Base-by-base conservation (phyloP, 805 yeast species). In the Candida krabiensis region DNA sequence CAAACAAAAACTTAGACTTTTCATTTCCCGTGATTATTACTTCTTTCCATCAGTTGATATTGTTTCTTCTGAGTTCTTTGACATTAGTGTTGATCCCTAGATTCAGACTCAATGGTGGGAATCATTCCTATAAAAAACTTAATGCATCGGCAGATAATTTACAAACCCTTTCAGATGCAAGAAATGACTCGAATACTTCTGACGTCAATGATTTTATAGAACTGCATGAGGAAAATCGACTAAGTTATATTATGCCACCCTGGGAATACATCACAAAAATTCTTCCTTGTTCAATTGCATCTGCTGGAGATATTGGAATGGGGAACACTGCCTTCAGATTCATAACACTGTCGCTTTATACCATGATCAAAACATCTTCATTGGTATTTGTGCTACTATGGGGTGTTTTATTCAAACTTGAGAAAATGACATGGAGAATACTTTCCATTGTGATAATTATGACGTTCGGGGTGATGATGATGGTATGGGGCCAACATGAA, bases 281-380 rank as follows among this genome's bases (percentile, higher is more conserved):
- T 28, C 55, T 86, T 2, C 96, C 97, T 0, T 88, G 97, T 56
- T 83, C 96, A 0, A 30, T 86, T 11, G 93, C 96, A 0, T 78
- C 90, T 2, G 88, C 95, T 2, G 91, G 95, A 13, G 99, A 93
- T 62, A 89, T 93, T 47, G 98, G 99, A 1, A 71, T 89, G 46
- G 91, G 96, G 21, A 93, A 93, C 61, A 79, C 83, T 23, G 83
- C 96, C 19, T 77, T 90, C 52, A 71, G 83, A 46, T 81, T 77
- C 55, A 84, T 93, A 32, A 77, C 96, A 1, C 69, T 93, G 46
- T 79, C 90, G 13, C 75, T 90, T 31, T 93, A 90, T 61, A 91
- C 98, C 7, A 89, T 91, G 88, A 79, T 93, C 42, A 93, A 93
- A 58, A 85, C 97, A 1, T 80, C 93, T 5, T 78, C 91, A 12